Evolutionary conservation across 352 stramenopile species (phyloP), one percentile per base, ranked within the genome.

Genomic region (Globisporangium takayamanum): DNA sequence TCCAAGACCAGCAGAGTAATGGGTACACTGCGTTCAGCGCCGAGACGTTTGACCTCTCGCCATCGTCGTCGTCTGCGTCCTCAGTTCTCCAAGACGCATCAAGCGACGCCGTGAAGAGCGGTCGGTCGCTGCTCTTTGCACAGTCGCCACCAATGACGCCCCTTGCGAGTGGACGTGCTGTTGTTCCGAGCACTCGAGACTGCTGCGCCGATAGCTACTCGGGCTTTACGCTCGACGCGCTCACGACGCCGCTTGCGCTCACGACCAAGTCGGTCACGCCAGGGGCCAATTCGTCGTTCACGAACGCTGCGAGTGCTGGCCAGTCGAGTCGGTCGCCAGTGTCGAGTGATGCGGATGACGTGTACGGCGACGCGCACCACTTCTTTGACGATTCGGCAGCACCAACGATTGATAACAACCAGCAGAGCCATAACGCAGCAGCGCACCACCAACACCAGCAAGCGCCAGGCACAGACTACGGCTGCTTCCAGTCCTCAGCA

Each of bases 1-100:
- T 71, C n/a, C 67, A 75, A 37, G 72, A 84, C 48, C 72, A 76
- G 11, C 72, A 78, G 44, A 78, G 67, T 53, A 73, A 82, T 55
- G 73, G 70, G 33, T 90, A 90, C 64, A 78, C 76, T n/a, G 70
- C 74, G 12, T 89, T 89, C 51, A 87, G 76, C 22, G 78, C 77
- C 6, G 80, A 89, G 50, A 78, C 76, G 15, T 66, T 89, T 20
- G 74, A 76, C 3, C 45, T 69, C 39, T 44, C 39, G 46, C 30
- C 61, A 0, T 52, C 66, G 6, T 55, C 51, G 16, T 36, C 30
- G 30, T 3, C 30, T 3, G 4, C 30, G 30, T 36, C 30, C 3
- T 36, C 8, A 59, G 55, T 4, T 63, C 67, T 4, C 5, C 39
- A 44, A 44, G 11, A 44, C 39, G 39, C 39, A n/a, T 1, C 60